phyloP scores from a whole-genome alignment of 768 basidiomycete species.

The Cyclocybe cylindracea region DNA sequence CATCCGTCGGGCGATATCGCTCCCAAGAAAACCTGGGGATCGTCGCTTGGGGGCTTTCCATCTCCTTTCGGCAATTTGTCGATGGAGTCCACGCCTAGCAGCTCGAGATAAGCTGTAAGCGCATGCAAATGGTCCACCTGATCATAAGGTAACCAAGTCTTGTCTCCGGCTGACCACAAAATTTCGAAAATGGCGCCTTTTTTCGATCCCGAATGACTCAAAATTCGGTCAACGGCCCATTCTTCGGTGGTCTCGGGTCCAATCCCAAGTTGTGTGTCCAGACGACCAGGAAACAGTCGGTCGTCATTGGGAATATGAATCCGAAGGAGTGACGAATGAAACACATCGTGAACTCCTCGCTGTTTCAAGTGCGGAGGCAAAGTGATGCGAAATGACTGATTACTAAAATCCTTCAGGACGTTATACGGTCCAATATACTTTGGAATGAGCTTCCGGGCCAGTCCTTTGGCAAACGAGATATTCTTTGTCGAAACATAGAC shows the following conservation, averaged over 20 bases:
- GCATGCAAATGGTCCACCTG: conserved; percentile 22
- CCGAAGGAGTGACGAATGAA: no score
- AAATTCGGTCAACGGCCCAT: conserved; percentile 25
- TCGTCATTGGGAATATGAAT: no score
- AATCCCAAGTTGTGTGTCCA: conserved; percentile 14
- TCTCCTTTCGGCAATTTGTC: not conserved
- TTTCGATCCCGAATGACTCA: conserved; percentile 14
- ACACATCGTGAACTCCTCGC: no score
- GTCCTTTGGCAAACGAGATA: no score
- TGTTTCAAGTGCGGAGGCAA: conserved; percentile 16
- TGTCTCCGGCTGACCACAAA: conserved; percentile 13
- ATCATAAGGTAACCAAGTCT: conserved; percentile 19
- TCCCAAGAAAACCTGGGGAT: conserved; percentile 6
- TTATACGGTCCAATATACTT: conserved; percentile 19
- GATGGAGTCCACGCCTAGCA: conserved; percentile 21
- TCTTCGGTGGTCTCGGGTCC: conserved; percentile 6
- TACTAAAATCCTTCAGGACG: conserved; percentile 8
- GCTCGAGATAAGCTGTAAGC: conserved; percentile 27
- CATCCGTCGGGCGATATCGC: no score
- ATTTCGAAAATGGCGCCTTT: no score
- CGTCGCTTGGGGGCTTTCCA: not conserved
- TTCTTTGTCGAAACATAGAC: conserved; percentile 16
- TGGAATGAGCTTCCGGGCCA: conserved; percentile 15
- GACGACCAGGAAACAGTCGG: conserved; percentile 29
- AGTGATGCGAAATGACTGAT: conserved; percentile 6